Percentiles rank a stretch among this genome's conserved stretches.
Evolutionary conservation across 768 basidiomycete genomes (phyloP).

Genomic region (Hysterangium stoloniferum): DNA sequence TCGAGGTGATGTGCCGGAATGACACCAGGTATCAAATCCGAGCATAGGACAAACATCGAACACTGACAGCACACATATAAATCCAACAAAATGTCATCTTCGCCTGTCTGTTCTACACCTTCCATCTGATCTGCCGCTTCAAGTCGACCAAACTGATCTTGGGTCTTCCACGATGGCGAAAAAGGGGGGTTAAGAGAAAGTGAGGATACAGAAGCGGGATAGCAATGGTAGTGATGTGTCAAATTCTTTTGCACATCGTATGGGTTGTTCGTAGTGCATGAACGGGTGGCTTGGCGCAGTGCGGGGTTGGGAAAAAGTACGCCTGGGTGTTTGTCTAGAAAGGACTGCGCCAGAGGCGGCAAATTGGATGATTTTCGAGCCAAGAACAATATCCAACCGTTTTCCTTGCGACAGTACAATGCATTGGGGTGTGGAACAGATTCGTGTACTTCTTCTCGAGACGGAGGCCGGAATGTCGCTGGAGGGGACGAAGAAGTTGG

Average conservation of each 20-base stretch:
- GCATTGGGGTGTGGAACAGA: conserved; percentile 77
- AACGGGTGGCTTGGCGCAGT: conserved; percentile 38
- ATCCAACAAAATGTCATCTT: conserved; percentile 42
- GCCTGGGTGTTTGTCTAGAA: conserved; percentile 30
- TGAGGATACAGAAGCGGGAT: conserved; percentile 63
- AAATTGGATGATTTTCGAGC: conserved; percentile 58
- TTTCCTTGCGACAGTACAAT: conserved; percentile 75
- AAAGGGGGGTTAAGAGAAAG: conserved; percentile 56
- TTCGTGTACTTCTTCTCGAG: conserved; percentile 56
- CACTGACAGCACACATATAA: conserved; percentile 84
- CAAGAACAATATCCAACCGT: conserved; percentile 71
- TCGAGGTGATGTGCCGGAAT: conserved; percentile 56
- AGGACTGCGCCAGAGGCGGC: conserved; percentile 55
- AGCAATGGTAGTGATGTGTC: conserved; percentile 79
- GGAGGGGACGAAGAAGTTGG: conserved; percentile 14
- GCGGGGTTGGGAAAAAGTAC: conserved; percentile 47
- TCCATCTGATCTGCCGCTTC: conserved; percentile 48
- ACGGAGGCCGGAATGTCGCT: conserved; percentile 32
- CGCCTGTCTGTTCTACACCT: conserved; percentile 28
- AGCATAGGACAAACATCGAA: conserved; percentile 63
- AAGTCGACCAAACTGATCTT: conserved; percentile 21
- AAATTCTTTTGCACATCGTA: conserved; percentile 41
- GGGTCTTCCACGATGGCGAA: conserved; percentile 50
- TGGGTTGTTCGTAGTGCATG: conserved; percentile 44
- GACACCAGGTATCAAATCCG: conserved; percentile 65